Conservation (phyloP, 1,284 basidiomycete species). For the Psilocybe mexicana region DNA sequence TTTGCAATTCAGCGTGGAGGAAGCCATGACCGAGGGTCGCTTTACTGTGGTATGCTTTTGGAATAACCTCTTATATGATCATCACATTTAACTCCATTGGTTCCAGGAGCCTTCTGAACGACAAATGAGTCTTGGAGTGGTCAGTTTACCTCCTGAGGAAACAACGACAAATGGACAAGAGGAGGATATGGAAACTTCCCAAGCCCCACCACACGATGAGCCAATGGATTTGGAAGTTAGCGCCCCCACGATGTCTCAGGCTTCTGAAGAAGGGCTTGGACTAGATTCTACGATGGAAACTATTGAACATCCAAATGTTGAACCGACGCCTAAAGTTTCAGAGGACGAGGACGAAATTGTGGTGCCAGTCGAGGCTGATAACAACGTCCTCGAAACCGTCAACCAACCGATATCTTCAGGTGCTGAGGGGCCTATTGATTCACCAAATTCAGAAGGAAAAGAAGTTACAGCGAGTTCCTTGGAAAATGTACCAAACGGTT, state of each 20-base stretch:
- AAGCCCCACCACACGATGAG: neutral
- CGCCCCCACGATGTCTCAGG: neutral
- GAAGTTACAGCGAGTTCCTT: neutral
- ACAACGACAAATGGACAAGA: neutral
- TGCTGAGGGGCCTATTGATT: neutral
- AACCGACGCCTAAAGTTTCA: neutral
- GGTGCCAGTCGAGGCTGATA: conserved; percentile 44
- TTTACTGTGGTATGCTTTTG: conserved; percentile 19
- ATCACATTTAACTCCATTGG: neutral
- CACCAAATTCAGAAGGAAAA: conserved; percentile 1
- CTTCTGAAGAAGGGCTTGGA: neutral
- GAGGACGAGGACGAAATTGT: conserved; percentile 25
- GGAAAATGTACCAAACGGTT: neutral
- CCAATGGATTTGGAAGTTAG: neutral
- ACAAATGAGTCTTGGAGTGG: conserved; percentile 14
- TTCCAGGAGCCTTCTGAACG: conserved; percentile 20
- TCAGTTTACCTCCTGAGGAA: conserved; percentile 13
- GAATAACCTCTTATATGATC: neutral
- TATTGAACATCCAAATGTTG: neutral
- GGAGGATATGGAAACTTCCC: neutral
- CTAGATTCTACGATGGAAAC: neutral
- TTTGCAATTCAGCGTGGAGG: conserved; percentile 16
- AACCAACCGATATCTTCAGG: conserved; percentile 26
- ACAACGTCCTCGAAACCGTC: conserved; percentile 41
- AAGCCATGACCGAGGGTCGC: conserved; percentile 19